Base-by-base conservation (phyloP, 1,284 basidiomycete genomes). In the Ustilago cynodontis region DNA sequence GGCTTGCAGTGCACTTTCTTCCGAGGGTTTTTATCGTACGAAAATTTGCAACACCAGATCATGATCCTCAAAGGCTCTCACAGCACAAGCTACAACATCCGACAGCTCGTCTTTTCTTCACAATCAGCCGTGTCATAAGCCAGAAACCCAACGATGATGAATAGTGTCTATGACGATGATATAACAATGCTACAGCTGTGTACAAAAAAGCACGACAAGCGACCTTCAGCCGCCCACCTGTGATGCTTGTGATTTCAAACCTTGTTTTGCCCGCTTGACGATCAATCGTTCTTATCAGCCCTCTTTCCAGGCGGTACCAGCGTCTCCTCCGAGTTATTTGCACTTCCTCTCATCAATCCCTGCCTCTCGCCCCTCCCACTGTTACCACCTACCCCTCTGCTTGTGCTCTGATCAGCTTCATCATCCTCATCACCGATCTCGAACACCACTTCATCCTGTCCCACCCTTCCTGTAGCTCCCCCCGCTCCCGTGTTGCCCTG, bases 341-440 rank as follows among this genome's bases (percentile, higher is more conserved):
- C 58, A 41, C 56, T 59, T 7, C 43, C 51, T 14, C 64, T 45
- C 76, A 78, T 80, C 55, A 78, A 53, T 3, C 75, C 78, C 29
- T 73, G 47, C 22, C 71, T 59, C 49, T 79, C 74, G 0, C 69
- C 65, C 20, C 29, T 43, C 49, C 47, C 57, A 28, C 16, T 39
- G 28, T 20, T 56, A n/a, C 10, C 20, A 45, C 33, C 52, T n/a
- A 28, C 16, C 47, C 11, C 33, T 13, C 39, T 59, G 9, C 9
- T 37, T 18, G 58, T 49, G 14, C 20, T 47, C 6, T 61, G 65
- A 56, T 76, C 72, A 18, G 60, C 71, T 20, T 80, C 75, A 10
- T 82, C 81, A 10, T 77, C 77, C 35, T 77, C 77, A 47, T 81
- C 79, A 2, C 74, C 79, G 29, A 82, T 78, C 64, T 79, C 77